A percentile compares a stretch with the other conserved stretches of the same genome.
These are phyloP conservation scores for Pseudopediastrum boryanum DNA, from an alignment of 139 green algal genomes.

Conservation along the genomic window DNA sequence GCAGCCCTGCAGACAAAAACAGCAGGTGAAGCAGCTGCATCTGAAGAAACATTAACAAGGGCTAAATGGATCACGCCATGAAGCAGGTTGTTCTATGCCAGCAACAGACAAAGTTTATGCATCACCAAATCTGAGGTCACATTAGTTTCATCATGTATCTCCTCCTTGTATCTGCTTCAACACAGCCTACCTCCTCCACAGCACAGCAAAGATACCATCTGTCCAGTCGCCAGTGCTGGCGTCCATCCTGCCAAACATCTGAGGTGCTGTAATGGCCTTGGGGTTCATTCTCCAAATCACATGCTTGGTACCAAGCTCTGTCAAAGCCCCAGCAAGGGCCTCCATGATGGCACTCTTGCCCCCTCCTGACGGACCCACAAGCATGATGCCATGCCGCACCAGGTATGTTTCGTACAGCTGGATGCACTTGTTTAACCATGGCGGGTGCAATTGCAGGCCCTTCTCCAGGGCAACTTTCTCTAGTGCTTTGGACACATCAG, in stretches of 20 bases:
- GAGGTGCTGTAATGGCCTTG: constrained; percentile 88
- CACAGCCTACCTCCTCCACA: constrained; percentile 83
- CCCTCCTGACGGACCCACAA: constrained; percentile 86
- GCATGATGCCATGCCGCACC: constrained; percentile 83
- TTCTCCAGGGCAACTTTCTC: constrained; percentile 67
- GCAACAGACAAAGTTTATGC: too few species aligned
- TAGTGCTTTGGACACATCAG: constrained; percentile 77
- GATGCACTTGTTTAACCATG: constrained; percentile 95
- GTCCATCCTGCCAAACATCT: constrained; percentile 81
- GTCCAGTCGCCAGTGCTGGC: constrained; percentile 94
- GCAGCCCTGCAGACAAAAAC: constrained; percentile 66
- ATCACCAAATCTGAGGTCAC: too few species aligned
- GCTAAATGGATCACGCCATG: too few species aligned
- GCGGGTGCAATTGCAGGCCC: constrained; percentile 76
- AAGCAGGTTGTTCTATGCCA: too few species aligned
- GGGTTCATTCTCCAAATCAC: constrained; percentile 92
- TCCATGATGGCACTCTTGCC: constrained; percentile 92
- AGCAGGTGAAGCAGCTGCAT: too few species aligned
- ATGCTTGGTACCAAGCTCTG: constrained; percentile 85
- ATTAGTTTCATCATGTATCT: too few species aligned
- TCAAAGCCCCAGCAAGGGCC: constrained; percentile 86
- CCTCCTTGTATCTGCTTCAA: neutral
- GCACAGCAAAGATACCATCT: constrained; percentile 93
- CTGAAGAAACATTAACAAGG: too few species aligned
- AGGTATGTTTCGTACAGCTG: constrained; percentile 97